Percentiles rank a stretch among this genome's conserved stretches.
These are phyloP conservation scores for Phytopythium helicoides DNA, from an alignment of 352 stramenopile genomes.

Conservation along the genomic window DNA sequence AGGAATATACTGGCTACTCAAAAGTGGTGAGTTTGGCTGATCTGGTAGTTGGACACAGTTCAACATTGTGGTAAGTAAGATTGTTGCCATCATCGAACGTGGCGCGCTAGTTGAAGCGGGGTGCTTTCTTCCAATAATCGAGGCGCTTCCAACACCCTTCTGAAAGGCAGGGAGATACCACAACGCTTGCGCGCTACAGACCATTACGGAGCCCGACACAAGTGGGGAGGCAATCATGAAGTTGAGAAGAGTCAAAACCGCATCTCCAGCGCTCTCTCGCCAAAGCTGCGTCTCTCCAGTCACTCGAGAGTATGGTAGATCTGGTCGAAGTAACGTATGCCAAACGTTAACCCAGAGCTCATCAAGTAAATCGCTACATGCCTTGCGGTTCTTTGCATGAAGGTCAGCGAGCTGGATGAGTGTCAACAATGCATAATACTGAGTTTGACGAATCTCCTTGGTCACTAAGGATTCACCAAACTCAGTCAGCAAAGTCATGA, in stretches of 20 bases:
- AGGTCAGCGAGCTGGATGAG: conserved; percentile 55
- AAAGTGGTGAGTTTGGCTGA: neutral
- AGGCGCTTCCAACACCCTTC: neutral
- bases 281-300: conserved; percentile 44
- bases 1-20: neutral
- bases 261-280: conserved; percentile 41
- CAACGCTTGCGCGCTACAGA: conserved; percentile 24
- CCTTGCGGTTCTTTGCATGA: conserved; percentile 22
- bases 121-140: neutral
- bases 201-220: conserved; percentile 30
- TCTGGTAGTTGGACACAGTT: conserved; percentile 3
- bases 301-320: conserved; percentile 45
- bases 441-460: conserved; percentile 46
- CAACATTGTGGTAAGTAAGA: conserved; percentile 2
- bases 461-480: conserved; percentile 36
- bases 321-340: conserved; percentile 43
- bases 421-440: conserved; percentile 42
- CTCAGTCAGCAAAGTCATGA: conserved; percentile 56
- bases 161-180: conserved; percentile 53
- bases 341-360: conserved; percentile 49
- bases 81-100: neutral
- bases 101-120: no score
- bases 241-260: conserved; percentile 47
- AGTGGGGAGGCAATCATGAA: conserved; percentile 43
- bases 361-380: conserved; percentile 30